A percentile compares a stretch with the other conserved stretches of the same genome.
phyloP scores from a whole-genome alignment of 2,329 filamentous ascomycete genomes.

The Apiospora koreana region DNA sequence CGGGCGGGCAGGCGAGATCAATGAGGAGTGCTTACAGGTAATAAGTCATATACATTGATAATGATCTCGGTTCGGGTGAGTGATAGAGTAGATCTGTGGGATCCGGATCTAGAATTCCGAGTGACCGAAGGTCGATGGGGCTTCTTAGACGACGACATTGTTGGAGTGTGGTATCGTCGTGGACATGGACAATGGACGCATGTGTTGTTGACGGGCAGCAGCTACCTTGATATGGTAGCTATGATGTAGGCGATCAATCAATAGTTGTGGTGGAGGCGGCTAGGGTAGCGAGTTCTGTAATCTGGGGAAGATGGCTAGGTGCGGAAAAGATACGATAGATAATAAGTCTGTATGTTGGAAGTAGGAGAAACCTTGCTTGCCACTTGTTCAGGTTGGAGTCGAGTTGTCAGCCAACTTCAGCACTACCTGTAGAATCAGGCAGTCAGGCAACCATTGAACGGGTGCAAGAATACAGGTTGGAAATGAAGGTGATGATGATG shows the following conservation, averaged over 20 bases:
- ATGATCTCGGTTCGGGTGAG: conserved; percentile 71
- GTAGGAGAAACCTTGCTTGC: neutral
- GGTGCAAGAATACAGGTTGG: neutral
- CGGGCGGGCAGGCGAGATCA: neutral
- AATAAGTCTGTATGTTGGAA: neutral
- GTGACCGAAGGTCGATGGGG: conserved; percentile 32
- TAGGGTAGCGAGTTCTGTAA: conserved; percentile 5
- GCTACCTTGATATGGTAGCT: conserved; percentile 7
- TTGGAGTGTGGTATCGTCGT: neutral
- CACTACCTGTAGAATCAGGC: neutral
- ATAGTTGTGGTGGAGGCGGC: conserved; percentile 12
- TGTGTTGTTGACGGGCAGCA: neutral
- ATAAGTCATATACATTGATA: conserved; percentile 77
- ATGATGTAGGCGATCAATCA: conserved; percentile 7
- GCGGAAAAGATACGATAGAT: neutral
- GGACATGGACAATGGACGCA: neutral
- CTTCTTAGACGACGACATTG: conserved; percentile 49
- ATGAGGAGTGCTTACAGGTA: conserved; percentile 56
- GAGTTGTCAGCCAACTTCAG: neutral
- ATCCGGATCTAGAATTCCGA: conserved; percentile 34
- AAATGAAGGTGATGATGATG: neutral
- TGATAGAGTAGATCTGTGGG: conserved; percentile 67
- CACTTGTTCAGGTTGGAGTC: neutral
- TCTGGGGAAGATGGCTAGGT: conserved; percentile 5
- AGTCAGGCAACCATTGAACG: neutral